phyloP scores from a whole-genome alignment of 495 filamentous ascomycete species.

The Hypoxylon fuscum region DNA sequence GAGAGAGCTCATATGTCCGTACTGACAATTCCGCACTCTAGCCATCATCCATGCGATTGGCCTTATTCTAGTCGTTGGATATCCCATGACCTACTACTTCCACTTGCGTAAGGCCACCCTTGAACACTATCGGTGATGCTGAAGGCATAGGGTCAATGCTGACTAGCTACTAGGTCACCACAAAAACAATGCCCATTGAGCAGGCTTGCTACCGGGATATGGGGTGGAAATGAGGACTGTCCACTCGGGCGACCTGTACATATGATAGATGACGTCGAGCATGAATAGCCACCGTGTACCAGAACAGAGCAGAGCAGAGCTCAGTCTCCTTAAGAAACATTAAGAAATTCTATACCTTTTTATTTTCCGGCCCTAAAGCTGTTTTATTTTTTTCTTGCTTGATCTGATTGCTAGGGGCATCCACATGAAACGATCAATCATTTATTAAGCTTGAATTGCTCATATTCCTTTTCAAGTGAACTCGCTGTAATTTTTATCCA shows the following conservation, averaged over 20 bases:
- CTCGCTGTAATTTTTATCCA: no score
- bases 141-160: slow-evolving; percentile 7
- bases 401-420: no score
- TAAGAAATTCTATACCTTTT: slow-evolving; percentile 32
- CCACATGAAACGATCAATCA: no score
- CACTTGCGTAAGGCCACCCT: slow-evolving; percentile 81
- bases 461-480: no score
- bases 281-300: slow-evolving; percentile 38
- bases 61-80: slow-evolving; percentile 78
- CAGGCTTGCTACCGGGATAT: slow-evolving; percentile 13
- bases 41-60: slow-evolving; percentile 88
- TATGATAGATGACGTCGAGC: slow-evolving; percentile 45
- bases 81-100: slow-evolving; percentile 99
- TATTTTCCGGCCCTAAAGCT: slow-evolving; percentile 11
- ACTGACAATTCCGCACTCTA: slow-evolving; percentile 52
- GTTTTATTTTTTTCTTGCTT: neutral
- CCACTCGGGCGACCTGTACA: slow-evolving; percentile 52
- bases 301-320: slow-evolving; percentile 39
- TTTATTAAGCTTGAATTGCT: no score
- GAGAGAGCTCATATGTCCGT: slow-evolving; percentile 24
- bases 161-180: slow-evolving; percentile 79
- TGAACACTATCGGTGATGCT: neutral
- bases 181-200: slow-evolving; percentile 99
- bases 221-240: slow-evolving; percentile 27
- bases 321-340: slow-evolving; percentile 29